A percentile compares a stretch with the other conserved stretches of the same genome.
These are phyloP conservation scores for Solanum aculeatissimum DNA, from an alignment of 305 asterid species.

Conservation along the genomic window DNA sequence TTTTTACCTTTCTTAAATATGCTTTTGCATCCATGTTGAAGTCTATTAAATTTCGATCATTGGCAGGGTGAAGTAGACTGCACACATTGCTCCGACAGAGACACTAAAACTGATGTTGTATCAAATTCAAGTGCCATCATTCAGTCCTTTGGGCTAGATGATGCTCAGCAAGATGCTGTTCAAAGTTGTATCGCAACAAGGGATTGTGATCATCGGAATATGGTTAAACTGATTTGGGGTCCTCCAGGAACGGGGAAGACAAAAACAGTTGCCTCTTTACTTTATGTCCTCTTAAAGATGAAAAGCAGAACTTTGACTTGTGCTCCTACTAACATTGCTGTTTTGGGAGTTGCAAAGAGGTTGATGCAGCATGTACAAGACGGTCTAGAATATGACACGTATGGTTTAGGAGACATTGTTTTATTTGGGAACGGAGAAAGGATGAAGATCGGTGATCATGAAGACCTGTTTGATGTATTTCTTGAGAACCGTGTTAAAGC, in stretches of 20 bases:
- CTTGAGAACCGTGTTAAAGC: conserved; percentile 29
- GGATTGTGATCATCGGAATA: conserved; percentile 10
- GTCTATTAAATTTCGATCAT: neutral
- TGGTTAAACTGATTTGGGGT: conserved; percentile 27
- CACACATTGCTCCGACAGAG: neutral
- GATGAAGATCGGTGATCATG: conserved; percentile 48
- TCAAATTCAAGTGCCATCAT: neutral
- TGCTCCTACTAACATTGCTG: conserved; percentile 30
- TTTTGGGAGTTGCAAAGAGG: conserved; percentile 15
- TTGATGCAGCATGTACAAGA: conserved; percentile 8
- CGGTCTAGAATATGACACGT: conserved; percentile 3
- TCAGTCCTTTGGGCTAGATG: conserved; percentile 2
- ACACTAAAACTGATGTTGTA: neutral
- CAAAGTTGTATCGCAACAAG: conserved; percentile 10
- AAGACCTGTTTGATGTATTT: conserved; percentile 41
- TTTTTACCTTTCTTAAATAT: neutral
- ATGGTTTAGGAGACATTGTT: conserved; percentile 55
- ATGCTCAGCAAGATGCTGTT: conserved; percentile 22
- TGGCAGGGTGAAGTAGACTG: neutral
- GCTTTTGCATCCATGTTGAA: neutral
- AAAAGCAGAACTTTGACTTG: conserved; percentile 28
- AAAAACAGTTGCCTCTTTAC: conserved; percentile 17
- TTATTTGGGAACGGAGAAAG: conserved; percentile 54
- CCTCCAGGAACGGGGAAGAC: conserved; percentile 41
- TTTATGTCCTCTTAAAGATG: conserved; percentile 7